Evolutionary conservation across 257 asterid genomes (phyloP), one percentile per base, ranked within the genome.

Genomic region (Solanum ossicruentum): DNA sequence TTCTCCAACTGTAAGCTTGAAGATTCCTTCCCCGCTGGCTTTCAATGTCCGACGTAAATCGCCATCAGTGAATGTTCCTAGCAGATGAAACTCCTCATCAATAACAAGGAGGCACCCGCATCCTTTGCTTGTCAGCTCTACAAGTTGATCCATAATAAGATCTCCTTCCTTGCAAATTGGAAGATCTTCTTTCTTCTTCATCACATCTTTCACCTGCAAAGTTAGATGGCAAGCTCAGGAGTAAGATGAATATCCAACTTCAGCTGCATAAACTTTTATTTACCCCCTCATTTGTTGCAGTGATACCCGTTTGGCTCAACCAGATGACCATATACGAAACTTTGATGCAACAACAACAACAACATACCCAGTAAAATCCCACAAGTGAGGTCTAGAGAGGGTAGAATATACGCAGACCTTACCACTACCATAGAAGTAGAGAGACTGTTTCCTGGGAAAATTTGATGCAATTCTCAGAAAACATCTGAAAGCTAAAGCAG

Each of bases 31-130:
- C 0, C 95, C 95, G 17, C 98, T 94, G 77, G 98, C 95, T 91
- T 93, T 93, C 90, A 96, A 45, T 3, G 99, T 96, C 11, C 99
- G 94, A 20, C 99, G 88, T 85, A 96, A 84, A 86, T 96, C 98
- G 84, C 98, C 98, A 89, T 96, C 98, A 4, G 99, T 96, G 67
- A 96, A 96, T 32, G 99, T 96, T 49, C 99, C 99, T 3, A 94
- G 86, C 84, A 96, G 88, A 84, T 86, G 97, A 87, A 89, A 85
- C 26, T 88, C 89, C 21, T 90, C 91, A 79, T 92, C 93, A 84
- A 93, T 89, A 47, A 96, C 97, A 26, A 96, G 97, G 72, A 96
- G 97, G 89, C 99, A 96, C 17, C 99, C 99, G 81, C 97, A 96
- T 6, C 98, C 98, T 90, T 96, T 96, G 84, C 97, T 96, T 61